Percentiles rank a stretch among this genome's conserved stretches.
Evolutionary conservation across 1,284 basidiomycete genomes (phyloP).

Genomic region (Somion occarium): DNA sequence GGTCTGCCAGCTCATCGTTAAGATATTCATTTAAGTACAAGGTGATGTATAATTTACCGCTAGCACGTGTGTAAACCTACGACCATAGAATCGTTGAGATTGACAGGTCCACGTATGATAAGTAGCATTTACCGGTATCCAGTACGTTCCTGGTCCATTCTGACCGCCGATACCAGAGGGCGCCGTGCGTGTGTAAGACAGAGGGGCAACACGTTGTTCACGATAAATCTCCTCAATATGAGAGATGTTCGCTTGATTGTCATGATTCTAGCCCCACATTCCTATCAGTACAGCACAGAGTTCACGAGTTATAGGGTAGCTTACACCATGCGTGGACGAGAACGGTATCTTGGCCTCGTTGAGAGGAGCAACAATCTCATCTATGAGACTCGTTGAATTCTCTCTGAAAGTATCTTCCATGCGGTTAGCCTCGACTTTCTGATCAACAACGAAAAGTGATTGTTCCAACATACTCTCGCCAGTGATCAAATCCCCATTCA

Average conservation of each 20-base stretch:
- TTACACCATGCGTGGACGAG: slow-evolving; percentile 49
- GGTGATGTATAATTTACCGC: slow-evolving; percentile 27
- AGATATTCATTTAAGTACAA: not conserved
- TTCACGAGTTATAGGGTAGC: slow-evolving; percentile 15
- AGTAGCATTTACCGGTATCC: slow-evolving; percentile 54
- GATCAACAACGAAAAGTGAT: no score
- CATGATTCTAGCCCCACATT: slow-evolving; percentile 54
- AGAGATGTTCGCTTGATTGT: slow-evolving; percentile 63
- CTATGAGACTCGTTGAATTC: slow-evolving; percentile 27
- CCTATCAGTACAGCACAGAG: not conserved
- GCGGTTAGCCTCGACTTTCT: no score
- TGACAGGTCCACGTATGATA: not conserved
- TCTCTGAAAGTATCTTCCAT: slow-evolving; percentile 52
- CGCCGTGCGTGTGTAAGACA: slow-evolving; percentile 57
- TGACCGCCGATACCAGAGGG: slow-evolving; percentile 55
- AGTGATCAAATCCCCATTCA: slow-evolving; percentile 64
- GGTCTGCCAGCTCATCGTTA: no score
- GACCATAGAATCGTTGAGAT: not conserved
- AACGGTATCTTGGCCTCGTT: slow-evolving; percentile 28
- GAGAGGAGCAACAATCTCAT: slow-evolving; percentile 31
- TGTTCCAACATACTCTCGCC: slow-evolving; percentile 47
- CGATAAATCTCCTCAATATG: slow-evolving; percentile 55
- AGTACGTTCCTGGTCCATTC: slow-evolving; percentile 63
- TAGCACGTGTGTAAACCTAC: slow-evolving; percentile 30
- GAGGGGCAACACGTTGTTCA: slow-evolving; percentile 49